Evolutionary conservation across 345 rosid genomes (phyloP).

Genomic region (Eucalyptus rudis): DNA sequence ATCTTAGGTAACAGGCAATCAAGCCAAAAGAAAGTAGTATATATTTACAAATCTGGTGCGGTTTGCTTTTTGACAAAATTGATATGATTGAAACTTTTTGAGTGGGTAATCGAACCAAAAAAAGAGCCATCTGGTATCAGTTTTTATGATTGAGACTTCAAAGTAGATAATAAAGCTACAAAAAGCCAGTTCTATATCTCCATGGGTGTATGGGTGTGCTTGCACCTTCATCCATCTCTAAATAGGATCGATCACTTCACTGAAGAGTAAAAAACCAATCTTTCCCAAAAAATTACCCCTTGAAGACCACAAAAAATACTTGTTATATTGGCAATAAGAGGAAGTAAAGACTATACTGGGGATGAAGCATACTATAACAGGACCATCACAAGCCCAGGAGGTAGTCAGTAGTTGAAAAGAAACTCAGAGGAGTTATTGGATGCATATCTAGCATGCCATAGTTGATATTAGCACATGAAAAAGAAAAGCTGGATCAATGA

Average conservation of each 20-base stretch:
- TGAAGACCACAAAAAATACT: not conserved
- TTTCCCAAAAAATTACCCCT: not conserved
- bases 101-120: not conserved
- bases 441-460: slow-evolving; percentile 1
- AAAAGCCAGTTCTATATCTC: not conserved
- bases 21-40: not conserved
- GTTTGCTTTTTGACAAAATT: not conserved
- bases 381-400: slow-evolving; percentile 54
- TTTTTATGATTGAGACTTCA: not conserved
- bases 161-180: not conserved
- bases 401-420: not conserved
- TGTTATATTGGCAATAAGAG: not conserved
- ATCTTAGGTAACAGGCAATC: not conserved
- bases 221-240: not conserved
- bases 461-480: slow-evolving; percentile 19
- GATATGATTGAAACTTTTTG: not conserved
- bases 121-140: not conserved
- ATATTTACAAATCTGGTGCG: not conserved
- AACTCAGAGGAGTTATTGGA: not conserved
- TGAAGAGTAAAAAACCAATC: not conserved
- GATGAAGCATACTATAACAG: slow-evolving; percentile 66
- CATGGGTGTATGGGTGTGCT: not conserved
- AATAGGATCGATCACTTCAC: not conserved
- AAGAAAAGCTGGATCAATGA: not conserved
- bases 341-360: slow-evolving; percentile 18